Percentiles rank a stretch among this genome's conserved stretches.
phyloP scores from a whole-genome alignment of 2,329 filamentous ascomycete genomes.

The Berkeleyomyces rouxiae region DNA sequence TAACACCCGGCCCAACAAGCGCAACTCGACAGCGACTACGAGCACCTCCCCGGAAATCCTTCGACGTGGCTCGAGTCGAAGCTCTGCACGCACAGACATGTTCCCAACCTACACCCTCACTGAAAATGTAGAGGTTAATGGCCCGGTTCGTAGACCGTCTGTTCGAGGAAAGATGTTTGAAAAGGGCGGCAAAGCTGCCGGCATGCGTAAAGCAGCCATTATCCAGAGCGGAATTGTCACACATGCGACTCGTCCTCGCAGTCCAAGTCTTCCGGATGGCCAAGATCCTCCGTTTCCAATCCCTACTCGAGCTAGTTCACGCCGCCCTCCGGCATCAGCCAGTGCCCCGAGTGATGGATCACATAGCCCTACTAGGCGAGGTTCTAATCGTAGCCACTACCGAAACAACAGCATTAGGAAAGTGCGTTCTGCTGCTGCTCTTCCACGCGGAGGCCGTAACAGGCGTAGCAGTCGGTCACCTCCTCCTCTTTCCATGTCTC shows the following conservation, averaged over 20 bases:
- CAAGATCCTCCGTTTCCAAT: constrained; percentile 76
- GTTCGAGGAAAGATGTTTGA: constrained; percentile 14
- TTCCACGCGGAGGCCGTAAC: constrained; percentile 38
- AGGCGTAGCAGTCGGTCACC: constrained; percentile 42
- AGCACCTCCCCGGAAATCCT: constrained; percentile 27
- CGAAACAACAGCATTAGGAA: constrained; percentile 56
- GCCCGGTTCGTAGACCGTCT: constrained; percentile 19
- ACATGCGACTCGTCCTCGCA: constrained; percentile 41
- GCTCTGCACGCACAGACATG: constrained; percentile 25
- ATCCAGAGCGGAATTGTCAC: constrained; percentile 62
- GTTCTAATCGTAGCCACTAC: constrained; percentile 31
- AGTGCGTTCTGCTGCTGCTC: constrained; percentile 62
- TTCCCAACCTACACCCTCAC: constrained; percentile 29
- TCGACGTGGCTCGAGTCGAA: constrained; percentile 20
- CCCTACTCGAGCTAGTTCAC: constrained; percentile 73
- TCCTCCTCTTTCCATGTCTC: constrained; percentile 49
- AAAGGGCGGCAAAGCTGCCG: constrained; percentile 30
- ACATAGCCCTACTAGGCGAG: constrained; percentile 54
- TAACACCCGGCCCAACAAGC: constrained; percentile 25
- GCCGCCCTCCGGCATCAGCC: constrained; percentile 48
- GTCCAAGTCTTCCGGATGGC: constrained; percentile 45
- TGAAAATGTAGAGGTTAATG: constrained; percentile 15
- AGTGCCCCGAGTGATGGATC: constrained; percentile 56
- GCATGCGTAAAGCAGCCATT: constrained; percentile 63
- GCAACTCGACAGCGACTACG: constrained; percentile 23